Evolutionary conservation across 2,329 filamentous ascomycete genomes (phyloP), one percentile per base, ranked within the genome.

Genomic region (Fusarium penzigii): DNA sequence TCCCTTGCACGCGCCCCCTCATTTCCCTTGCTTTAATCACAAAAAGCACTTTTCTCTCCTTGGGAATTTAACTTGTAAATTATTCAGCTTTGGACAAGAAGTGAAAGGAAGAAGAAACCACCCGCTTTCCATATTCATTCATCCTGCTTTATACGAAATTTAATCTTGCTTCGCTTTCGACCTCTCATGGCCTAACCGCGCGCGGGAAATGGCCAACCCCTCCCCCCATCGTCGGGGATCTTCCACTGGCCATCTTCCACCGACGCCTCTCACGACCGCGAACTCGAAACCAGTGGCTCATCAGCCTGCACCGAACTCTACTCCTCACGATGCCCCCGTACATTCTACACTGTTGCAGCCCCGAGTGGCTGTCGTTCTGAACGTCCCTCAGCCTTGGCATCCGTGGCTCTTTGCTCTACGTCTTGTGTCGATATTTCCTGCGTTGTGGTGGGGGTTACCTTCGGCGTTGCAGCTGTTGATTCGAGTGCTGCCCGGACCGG

Each of bases 321-420:
- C 55, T 2, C 17, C 50, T 32, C 48, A 62, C n/a, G 38, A 29
- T 17, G 11, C 25, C 14, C 39, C 60, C 46, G 59, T 67, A 13
- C 66, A 65, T 29, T 66, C 69, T 17, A 72, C 81, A 14, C 75
- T 86, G 47, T 78, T 91, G 41, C 88, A 92, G 65, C 89, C 89
- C 12, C 88, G 89, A 50, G 84, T 93, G 50, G 89, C 89, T 57
- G 88, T 92, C 62, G 82, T 90, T 32, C 80, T 93, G 43, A 89
- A 89, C 46, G 83, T 94, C 14, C 85, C 87, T 48, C 78, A 79
- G 56, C 79, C 78, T 56, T 93, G 89, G 86, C 86, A 92, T 68
- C 77, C 88, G 40, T 86, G 87, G 52, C 79, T 93, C 49, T 84
- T 91, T 57, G 76, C 87, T 56, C 86, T 88, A 61, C 85, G 90